These are phyloP conservation scores for Stephania japonica DNA, from an alignment of 164 flowering plant species.

Conservation along the genomic window DNA sequence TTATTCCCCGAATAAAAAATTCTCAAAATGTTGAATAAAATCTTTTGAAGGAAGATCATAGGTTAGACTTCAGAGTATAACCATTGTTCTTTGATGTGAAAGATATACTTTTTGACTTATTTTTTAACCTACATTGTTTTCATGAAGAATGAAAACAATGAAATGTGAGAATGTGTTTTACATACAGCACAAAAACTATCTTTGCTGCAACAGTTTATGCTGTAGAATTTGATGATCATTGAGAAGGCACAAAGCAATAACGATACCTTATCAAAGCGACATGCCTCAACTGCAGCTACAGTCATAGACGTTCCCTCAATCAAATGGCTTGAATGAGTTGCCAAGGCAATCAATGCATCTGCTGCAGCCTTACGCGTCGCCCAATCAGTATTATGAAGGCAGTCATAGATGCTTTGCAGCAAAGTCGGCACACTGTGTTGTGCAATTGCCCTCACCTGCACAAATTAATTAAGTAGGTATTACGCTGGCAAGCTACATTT, in stretches of 20 bases:
- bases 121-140: too few species aligned
- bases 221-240: not conserved
- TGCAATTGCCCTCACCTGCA: conserved; percentile 79
- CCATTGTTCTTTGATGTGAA: too few species aligned
- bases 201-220: not conserved
- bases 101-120: too few species aligned
- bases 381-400: conserved; percentile 86
- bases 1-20: not conserved
- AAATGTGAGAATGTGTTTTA: too few species aligned
- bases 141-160: too few species aligned
- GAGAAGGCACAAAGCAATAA: not conserved
- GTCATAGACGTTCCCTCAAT: conserved; percentile 52
- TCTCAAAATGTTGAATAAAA: not conserved
- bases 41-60: too few species aligned
- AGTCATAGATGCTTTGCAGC: conserved; percentile 69
- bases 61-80: too few species aligned
- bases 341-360: conserved; percentile 65
- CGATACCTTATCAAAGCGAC: conserved; percentile 93
- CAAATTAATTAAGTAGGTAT: not conserved
- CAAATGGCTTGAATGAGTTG: conserved; percentile 61
- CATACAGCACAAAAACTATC: not conserved
- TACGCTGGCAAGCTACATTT: not conserved
- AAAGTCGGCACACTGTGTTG: conserved; percentile 63
- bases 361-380: conserved; percentile 96
- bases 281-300: conserved; percentile 61